These are phyloP conservation scores for Pichia sp. DNA, from an alignment of 1,139 yeast species.

Conservation along the genomic window DNA sequence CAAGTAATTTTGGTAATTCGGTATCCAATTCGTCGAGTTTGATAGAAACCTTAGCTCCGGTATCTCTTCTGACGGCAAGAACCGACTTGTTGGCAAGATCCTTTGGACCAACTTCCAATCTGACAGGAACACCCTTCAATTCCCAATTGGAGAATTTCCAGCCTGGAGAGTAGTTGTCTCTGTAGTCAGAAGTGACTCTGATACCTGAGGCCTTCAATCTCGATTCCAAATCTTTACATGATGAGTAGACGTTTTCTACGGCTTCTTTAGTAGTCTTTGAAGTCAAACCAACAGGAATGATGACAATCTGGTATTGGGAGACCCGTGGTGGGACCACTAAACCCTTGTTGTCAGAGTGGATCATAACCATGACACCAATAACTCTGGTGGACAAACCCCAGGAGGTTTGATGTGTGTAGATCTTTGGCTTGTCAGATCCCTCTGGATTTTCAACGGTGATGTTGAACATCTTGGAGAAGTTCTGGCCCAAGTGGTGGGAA, in stretches of 20 bases:
- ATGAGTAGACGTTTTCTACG: slow-evolving; percentile 61
- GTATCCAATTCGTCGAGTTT: slow-evolving; percentile 60
- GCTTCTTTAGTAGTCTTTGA: slow-evolving; percentile 76
- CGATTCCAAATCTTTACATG: slow-evolving; percentile 64
- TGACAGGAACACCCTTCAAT: slow-evolving; percentile 90
- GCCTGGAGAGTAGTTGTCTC: slow-evolving; percentile 95
- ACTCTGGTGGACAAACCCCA: slow-evolving; percentile 99
- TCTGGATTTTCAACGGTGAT: slow-evolving; percentile 93
- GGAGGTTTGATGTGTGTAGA: slow-evolving; percentile 91
- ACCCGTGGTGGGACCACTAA: slow-evolving; percentile 97
- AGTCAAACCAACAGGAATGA: slow-evolving; percentile 93
- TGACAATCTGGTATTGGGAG: slow-evolving; percentile 85
- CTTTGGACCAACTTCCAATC: slow-evolving; percentile 94
- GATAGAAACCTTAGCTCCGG: slow-evolving; percentile 66
- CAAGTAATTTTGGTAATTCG: slow-evolving; percentile 69
- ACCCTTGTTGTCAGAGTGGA: slow-evolving; percentile 98
- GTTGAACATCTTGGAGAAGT: slow-evolving; percentile 97
- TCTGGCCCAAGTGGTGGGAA: slow-evolving; percentile 95
- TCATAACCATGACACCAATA: slow-evolving; percentile 99
- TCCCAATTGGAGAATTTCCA: slow-evolving; percentile 99
- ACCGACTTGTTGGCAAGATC: slow-evolving; percentile 79
- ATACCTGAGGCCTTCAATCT: slow-evolving; percentile 54
- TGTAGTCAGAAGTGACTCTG: slow-evolving; percentile 79
- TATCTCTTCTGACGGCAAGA: slow-evolving; percentile 90
- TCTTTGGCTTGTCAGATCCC: slow-evolving; percentile 79